Base-by-base conservation (phyloP, 2,329 filamentous ascomycete genomes). In the Metarhizium brunneum region DNA sequence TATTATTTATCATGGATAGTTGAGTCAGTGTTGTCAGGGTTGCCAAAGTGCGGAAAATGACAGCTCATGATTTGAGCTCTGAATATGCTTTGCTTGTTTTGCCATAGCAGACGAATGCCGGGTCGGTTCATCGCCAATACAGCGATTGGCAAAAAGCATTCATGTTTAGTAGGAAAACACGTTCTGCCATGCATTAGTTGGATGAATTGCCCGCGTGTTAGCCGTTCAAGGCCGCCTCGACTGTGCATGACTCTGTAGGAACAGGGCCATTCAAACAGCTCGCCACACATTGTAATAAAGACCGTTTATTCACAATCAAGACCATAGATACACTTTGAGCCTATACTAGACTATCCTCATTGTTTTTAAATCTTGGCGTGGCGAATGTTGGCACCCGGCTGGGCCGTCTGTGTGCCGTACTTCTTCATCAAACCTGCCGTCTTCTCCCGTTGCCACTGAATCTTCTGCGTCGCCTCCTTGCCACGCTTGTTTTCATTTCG, bases 401-500 rank as follows among this genome's bases (percentile, higher is more conserved):
- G 71, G 47, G 67, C 67, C 56, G 65, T 70, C 65, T 69, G 63
- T 11, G 76, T 66, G 13, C 71, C 72, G 66, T 85, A 83, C 69
- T 83, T 70, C 68, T 75, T 80, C 66, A 90, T 76, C 69, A 92
- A 65, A 74, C 85, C 76, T 64, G 82, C 81, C 16, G 85, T 81
- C 75, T 80, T 85, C 65, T 77, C 72, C 68, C 76, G 79, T 75
- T 92, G 88, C 66, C 73, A 76, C 62, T 78, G 72, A 56, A 91
- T 84, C 66, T 80, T 80, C 58, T 78, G 75, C 47, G 85, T 76
- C 50, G 85, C 79, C 62, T 79, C 81, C 60, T 73, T 68, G 56
- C 83, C 85, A 61, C 82, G 80, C 71, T 81, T 87, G 69, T 90
- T 92, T 79, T 94, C 89, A 63, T 90, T 90, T 63, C 80, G 78